These are phyloP conservation scores for Euphorbia tirucalli DNA, from an alignment of 345 rosid genomes.

Conservation along the genomic window DNA sequence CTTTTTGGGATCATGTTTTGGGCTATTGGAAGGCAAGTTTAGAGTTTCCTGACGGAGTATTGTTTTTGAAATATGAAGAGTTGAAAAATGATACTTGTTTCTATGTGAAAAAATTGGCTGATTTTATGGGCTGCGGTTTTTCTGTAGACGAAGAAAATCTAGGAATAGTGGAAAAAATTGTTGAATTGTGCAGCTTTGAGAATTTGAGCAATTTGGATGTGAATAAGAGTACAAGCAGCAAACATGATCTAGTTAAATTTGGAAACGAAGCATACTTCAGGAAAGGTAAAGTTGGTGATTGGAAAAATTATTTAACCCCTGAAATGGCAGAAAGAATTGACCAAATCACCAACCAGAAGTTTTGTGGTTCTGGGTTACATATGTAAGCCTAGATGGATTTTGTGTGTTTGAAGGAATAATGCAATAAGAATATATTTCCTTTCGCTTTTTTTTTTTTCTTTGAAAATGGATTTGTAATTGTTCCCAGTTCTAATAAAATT, in stretches of 20 bases:
- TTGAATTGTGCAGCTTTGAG: conserved; percentile 6
- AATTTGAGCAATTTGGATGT: conserved; percentile 11
- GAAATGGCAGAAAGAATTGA: conserved; percentile 3
- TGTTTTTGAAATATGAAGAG: conserved; percentile 3
- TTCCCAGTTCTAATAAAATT: too few species aligned
- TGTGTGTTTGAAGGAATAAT: too few species aligned
- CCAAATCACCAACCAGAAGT: neutral
- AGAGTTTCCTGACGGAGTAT: conserved; percentile 1
- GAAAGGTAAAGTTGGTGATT: conserved; percentile 4
- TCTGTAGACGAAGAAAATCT: neutral
- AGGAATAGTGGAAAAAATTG: neutral
- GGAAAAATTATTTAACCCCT: neutral
- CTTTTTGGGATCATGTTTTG: conserved; percentile 9
- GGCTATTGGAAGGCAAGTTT: conserved; percentile 16
- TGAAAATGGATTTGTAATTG: too few species aligned
- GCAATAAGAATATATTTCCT: too few species aligned
- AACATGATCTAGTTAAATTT: neutral
- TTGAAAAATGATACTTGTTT: conserved; percentile 1
- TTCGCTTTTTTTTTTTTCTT: too few species aligned
- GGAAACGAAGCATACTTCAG: neutral
- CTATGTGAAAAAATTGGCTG: conserved; percentile 6
- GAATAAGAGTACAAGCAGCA: neutral
- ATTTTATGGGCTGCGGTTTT: conserved; percentile 9
- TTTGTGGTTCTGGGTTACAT: neutral
- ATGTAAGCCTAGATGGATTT: too few species aligned